Base-by-base conservation (phyloP, 345 rosid genomes). In the Rhizophora apiculata region DNA sequence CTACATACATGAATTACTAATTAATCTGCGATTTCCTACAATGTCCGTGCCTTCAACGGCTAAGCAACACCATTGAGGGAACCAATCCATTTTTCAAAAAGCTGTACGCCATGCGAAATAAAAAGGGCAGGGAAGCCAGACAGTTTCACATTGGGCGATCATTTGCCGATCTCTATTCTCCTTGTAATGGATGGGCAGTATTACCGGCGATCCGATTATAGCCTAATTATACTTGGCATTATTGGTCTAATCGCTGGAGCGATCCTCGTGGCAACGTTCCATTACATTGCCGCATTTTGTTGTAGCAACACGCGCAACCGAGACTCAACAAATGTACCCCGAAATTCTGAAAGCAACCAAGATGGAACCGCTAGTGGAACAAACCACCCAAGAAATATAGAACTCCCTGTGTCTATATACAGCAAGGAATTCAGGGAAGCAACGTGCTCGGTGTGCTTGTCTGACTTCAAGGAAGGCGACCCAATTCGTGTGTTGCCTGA, bases 361-460 rank as follows among this genome's bases (percentile, higher is more conserved):
- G 75, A 60, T 21, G 59, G 46, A 30, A 31, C 31, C 2, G 60
- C 60, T 9, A 4, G 34, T 30, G 27, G 30, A 34, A 60, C 69
- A 37, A 6, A 5, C 21, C 76, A 1, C 19, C 16, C 2, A 11
- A 48, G 19, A 5, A 46, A 24, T 48, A 18, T 49, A 18, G 18
- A 39, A 37, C 56, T 78, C 55, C 81, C 80, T 0, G 62, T 49
- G 6, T 26, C 59, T 22, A 60, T 62, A 46, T 80, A 79, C 43
- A 63, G 56, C 69, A 76, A 82, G 62, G 80, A 76, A 21, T 24
- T 68, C 51, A 72, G 74, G 16, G 83, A 77, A 36, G 86, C 69
- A 5, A 75, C 71, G 10, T 87, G 88, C 59, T 72, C 87, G 22
- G 82, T 87, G 46, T 87, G 88, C 79, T 72, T 87, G 57, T 58